A percentile compares a stretch with the other conserved stretches of the same genome.
These are phyloP conservation scores for Pilaira anomala DNA, from an alignment of 192 early-diverging fungal genomes.

Conservation along the genomic window DNA sequence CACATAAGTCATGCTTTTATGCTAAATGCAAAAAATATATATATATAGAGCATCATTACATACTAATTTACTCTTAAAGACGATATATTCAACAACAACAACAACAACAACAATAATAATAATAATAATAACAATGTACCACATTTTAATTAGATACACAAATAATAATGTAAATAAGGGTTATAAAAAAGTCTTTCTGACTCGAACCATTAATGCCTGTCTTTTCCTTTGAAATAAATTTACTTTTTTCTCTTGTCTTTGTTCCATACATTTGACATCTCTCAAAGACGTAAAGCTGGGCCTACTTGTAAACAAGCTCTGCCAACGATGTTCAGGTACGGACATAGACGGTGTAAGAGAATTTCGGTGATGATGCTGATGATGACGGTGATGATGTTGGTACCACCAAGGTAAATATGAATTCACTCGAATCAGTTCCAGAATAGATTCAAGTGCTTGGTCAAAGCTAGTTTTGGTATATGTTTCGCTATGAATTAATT, in stretches of 20 bases:
- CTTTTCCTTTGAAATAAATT: neutral
- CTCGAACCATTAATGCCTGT: neutral
- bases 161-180: too few relatives aligned
- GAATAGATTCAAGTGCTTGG: constrained; percentile 10
- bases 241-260: neutral
- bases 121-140: too few relatives aligned
- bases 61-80: too few relatives aligned
- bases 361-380: neutral
- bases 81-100: too few relatives aligned
- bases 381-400: neutral
- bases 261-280: neutral
- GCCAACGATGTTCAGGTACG: constrained; percentile 1
- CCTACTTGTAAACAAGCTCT: neutral
- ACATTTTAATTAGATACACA: too few relatives aligned
- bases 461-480: constrained; percentile 21
- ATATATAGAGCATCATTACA: too few relatives aligned
- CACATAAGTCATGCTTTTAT: too few relatives aligned
- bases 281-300: constrained; percentile 3
- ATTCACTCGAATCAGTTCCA: constrained; percentile 33
- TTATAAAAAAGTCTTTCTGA: too few relatives aligned
- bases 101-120: too few relatives aligned
- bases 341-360: neutral
- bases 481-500: constrained; percentile 20
- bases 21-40: too few relatives aligned
- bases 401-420: constrained; percentile 17